These are phyloP conservation scores for Flagelloscypha sp. DNA, from an alignment of 768 basidiomycete genomes.

Conservation along the genomic window DNA sequence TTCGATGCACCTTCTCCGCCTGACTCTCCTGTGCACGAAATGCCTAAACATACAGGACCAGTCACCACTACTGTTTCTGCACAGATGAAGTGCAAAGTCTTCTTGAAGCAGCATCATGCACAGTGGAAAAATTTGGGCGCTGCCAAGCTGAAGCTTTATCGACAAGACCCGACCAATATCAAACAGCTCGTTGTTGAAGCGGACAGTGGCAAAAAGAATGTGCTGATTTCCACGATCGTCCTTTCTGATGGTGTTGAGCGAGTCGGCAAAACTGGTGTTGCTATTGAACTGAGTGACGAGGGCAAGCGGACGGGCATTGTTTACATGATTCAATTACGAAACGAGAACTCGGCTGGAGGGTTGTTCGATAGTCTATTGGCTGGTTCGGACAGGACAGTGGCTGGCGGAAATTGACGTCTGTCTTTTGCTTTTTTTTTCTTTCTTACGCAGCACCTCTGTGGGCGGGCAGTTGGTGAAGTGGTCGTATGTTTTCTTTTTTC, in stretches of 20 bases:
- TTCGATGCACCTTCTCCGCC: conserved; percentile 77
- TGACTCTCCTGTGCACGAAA: conserved; percentile 62
- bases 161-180: conserved; percentile 74
- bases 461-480: too few species aligned
- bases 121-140: conserved; percentile 96
- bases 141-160: conserved; percentile 81
- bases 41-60: conserved; percentile 48
- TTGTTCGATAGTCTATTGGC: conserved; percentile 81
- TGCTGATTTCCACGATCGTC: conserved; percentile 92
- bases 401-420: neutral
- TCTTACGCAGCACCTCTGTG: neutral
- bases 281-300: conserved; percentile 88
- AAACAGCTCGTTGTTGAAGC: conserved; percentile 96
- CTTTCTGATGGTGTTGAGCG: conserved; percentile 94
- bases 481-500: too few species aligned
- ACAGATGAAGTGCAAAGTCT: conserved; percentile 97
- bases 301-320: conserved; percentile 90
- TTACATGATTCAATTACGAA: conserved; percentile 95
- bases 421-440: conserved; percentile 2
- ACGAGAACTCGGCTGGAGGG: conserved; percentile 77
- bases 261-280: conserved; percentile 97
- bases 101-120: conserved; percentile 90
- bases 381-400: conserved; percentile 66
- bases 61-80: conserved; percentile 72
- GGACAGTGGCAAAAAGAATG: conserved; percentile 63